phyloP scores from a whole-genome alignment of 257 asterid genomes.

The Marsdenia floribunda region DNA sequence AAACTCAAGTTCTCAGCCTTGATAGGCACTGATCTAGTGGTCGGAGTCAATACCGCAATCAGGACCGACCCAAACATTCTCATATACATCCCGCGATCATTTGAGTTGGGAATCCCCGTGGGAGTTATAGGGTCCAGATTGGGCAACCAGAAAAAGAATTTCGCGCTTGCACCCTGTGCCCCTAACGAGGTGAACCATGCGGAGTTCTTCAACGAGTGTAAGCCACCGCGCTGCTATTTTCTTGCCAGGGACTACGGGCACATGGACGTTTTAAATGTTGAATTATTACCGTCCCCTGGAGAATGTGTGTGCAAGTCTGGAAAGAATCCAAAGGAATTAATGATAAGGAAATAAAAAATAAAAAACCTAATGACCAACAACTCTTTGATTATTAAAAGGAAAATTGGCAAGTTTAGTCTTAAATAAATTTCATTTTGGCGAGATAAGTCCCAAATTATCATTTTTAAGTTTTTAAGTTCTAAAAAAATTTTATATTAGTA shows the following conservation, averaged over 20 bases:
- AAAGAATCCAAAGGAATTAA: conserved; percentile 33
- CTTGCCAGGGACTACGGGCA: conserved; percentile 66
- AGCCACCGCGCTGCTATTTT: conserved; percentile 63
- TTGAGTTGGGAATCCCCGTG: conserved; percentile 39
- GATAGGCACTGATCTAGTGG: conserved; percentile 62
- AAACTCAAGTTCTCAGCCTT: conserved; percentile 42
- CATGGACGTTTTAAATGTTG: conserved; percentile 45
- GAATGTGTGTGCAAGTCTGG: conserved; percentile 44
- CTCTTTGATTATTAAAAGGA: too few relatives aligned
- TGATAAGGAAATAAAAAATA: too few relatives aligned
- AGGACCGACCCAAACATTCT: conserved; percentile 45
- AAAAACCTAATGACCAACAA: too few relatives aligned
- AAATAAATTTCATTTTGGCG: too few relatives aligned
- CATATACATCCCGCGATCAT: conserved; percentile 44
- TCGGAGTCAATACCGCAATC: conserved; percentile 24
- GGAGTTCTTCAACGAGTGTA: conserved; percentile 64
- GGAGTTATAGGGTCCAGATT: conserved; percentile 56
- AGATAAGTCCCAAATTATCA: too few relatives aligned
- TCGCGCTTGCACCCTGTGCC: conserved; percentile 41
- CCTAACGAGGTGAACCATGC: conserved; percentile 60
- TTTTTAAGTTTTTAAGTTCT: too few relatives aligned
- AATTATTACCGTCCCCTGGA: conserved; percentile 11
- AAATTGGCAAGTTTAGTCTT: too few relatives aligned
- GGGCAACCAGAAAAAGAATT: conserved; percentile 34
- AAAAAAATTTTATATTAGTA: too few relatives aligned